Evolutionary conservation across 2,329 filamentous ascomycete species (phyloP).

Genomic region (Ophiocordyceps camponoti-floridani): DNA sequence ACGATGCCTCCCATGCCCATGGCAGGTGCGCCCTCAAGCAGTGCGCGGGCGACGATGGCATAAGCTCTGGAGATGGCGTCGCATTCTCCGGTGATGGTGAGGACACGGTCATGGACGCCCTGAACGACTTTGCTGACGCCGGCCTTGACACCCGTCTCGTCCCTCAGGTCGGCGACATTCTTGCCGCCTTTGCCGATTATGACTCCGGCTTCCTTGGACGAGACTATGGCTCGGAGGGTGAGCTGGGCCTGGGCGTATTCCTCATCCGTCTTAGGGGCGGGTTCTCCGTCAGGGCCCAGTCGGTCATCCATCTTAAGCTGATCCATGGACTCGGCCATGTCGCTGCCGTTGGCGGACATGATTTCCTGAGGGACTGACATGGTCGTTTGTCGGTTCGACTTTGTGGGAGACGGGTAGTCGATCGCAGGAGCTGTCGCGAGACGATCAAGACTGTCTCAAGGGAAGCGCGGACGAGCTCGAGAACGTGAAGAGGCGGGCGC

Average conservation of each 20-base stretch:
- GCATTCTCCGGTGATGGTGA: constrained; percentile 84
- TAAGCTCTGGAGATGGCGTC: constrained; percentile 85
- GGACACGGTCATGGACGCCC: constrained; percentile 88
- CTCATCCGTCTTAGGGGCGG: constrained; percentile 79
- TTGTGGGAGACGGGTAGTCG: background rate
- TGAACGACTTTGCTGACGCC: constrained; percentile 98
- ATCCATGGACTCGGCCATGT: constrained; percentile 42
- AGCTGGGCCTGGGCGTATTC: constrained; percentile 88
- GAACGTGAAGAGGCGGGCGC: background rate
- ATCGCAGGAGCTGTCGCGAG: background rate
- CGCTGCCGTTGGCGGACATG: constrained; percentile 39
- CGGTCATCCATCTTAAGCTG: constrained; percentile 49
- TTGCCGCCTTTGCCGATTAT: constrained; percentile 98
- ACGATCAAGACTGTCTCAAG: background rate
- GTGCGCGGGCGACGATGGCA: constrained; percentile 74
- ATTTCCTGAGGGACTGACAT: constrained; percentile 48
- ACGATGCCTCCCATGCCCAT: constrained; percentile 92
- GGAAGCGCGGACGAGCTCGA: background rate
- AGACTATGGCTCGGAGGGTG: constrained; percentile 92
- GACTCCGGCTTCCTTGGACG: constrained; percentile 95
- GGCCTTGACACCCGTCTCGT: constrained; percentile 94
- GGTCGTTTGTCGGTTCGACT: background rate
- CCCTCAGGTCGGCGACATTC: constrained; percentile 90
- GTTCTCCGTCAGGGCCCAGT: constrained; percentile 57
- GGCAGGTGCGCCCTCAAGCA: constrained; percentile 83